Evolutionary conservation across 2,329 filamentous ascomycete genomes (phyloP), one percentile per base, ranked within the genome.

Genomic region (Dothistroma septosporum): DNA sequence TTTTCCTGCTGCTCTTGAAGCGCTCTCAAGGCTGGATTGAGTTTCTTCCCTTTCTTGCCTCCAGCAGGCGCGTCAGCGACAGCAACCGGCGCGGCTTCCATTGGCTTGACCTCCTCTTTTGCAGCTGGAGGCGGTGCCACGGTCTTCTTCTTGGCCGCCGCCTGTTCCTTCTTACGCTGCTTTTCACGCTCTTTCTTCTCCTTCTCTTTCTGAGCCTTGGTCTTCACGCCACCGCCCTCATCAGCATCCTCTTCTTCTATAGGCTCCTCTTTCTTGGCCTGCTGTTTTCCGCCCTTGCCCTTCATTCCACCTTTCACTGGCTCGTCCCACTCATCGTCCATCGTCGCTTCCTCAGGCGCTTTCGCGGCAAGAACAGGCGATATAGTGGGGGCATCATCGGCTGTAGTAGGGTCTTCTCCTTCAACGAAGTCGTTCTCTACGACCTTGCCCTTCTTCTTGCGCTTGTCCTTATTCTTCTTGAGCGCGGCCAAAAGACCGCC

Each of bases 161-260:
- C 91, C 88, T 97, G 89, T 78, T 99, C 94, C 86, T 92, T 99
- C 81, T 99, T 99, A 68, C 92, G 85, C 79, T 94, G 90, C 86
- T 99, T 99, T 81, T 99, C 94, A 63, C 91, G 87, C 80, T 99
- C 94, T 80, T 97, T 99, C 84, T 93, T 97, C 72, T 93, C 83
- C 78, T 91, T 96, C 76, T 99, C 94, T 81, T 99, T 99, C 80
- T 99, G 92, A 61, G 95, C 94, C 85, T 97, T 99, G 44, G 91
- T 96, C 79, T 97, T 87, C 53, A 97, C 83, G 58, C 87, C 85
- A 49, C 88, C 88, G 61, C 80, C 80, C 4, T 81, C 82, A 11
- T 78, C 81, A 19, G 81, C 82, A 6, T 80, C 82, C 24, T 78
- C 82, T 16, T 72, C 78, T 12, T 72, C 72, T 32, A 71, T 69